Percentiles rank a stretch among this genome's conserved stretches.
Conservation (phyloP, 352 stramenopile species). For the Pythium dissimile region DNA sequence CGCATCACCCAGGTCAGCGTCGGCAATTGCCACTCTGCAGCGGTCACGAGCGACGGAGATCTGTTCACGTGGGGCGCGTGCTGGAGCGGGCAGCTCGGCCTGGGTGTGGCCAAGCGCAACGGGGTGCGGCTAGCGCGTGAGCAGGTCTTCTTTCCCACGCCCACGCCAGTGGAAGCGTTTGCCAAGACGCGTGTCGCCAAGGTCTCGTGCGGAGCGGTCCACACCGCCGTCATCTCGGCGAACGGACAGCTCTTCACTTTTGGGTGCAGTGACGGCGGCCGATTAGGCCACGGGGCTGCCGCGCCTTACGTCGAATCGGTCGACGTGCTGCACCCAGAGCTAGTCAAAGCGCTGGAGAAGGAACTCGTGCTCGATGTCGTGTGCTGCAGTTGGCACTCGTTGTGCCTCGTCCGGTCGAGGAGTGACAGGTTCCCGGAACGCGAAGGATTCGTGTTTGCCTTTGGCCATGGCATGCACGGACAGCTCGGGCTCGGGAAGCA, state of each 20-base stretch:
- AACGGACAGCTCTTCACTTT: conserved; percentile 77
- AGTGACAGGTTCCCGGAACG: not conserved
- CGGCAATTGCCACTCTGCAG: conserved; percentile 60
- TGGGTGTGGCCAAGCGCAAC: conserved; percentile 51
- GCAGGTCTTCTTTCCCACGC: conserved; percentile 61
- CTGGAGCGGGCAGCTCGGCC: conserved; percentile 66
- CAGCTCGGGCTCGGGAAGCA: conserved; percentile 76
- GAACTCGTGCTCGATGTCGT: conserved; percentile 57
- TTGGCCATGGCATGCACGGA: conserved; percentile 65
- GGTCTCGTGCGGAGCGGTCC: conserved; percentile 88
- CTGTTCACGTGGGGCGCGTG: conserved; percentile 66
- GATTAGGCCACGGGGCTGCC: conserved; percentile 72
- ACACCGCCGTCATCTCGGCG: conserved; percentile 60
- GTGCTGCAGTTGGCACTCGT: conserved; percentile 67
- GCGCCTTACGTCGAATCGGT: conserved; percentile 6
- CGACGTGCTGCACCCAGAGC: conserved; percentile 43
- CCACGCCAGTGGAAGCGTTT: conserved; percentile 55
- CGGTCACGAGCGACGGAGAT: conserved; percentile 41
- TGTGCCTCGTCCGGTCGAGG: conserved; percentile 46
- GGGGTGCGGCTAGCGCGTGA: conserved; percentile 43
- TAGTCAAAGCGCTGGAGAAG: conserved; percentile 40
- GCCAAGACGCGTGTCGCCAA: conserved; percentile 37
- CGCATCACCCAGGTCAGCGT: conserved; percentile 40
- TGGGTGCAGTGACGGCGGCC: conserved; percentile 88
- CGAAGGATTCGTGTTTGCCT: conserved; percentile 56